Conservation (phyloP, 805 yeast genomes). For the Nakazawaea siamensis region DNA sequence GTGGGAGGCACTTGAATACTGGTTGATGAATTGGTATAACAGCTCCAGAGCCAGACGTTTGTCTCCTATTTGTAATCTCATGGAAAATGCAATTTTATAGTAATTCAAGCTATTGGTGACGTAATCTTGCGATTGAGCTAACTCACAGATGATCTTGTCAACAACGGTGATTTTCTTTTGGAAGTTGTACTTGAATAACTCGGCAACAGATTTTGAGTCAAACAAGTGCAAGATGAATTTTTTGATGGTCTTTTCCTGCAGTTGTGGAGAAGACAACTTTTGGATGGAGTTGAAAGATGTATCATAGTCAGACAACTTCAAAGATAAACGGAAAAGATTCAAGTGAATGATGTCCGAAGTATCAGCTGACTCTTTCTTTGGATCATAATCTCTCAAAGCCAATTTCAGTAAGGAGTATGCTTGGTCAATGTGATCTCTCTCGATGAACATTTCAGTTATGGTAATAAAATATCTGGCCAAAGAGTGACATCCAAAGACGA, state of each 20-base stretch:
- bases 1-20: no score
- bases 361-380: constrained; percentile 13
- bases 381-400: constrained; percentile 7
- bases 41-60: constrained; percentile 40
- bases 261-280: neutral
- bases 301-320: constrained; percentile 22
- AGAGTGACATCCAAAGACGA: constrained; percentile 20
- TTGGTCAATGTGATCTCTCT: constrained; percentile 14
- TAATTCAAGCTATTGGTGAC: constrained; percentile 23
- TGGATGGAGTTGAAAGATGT: constrained; percentile 17
- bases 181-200: constrained; percentile 3
- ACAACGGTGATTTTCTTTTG: constrained; percentile 2
- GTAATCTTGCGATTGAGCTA: constrained; percentile 6
- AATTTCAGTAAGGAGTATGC: constrained; percentile 12
- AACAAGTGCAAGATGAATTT: constrained; percentile 7
- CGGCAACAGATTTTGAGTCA: constrained; percentile 4
- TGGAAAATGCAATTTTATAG: constrained; percentile 42
- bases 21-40: constrained; percentile 30
- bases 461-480: constrained; percentile 28
- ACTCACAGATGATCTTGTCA: constrained; percentile 4
- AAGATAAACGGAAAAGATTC: constrained; percentile 20
- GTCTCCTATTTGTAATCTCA: constrained; percentile 42
- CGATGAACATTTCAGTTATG: constrained; percentile 27
- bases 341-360: constrained; percentile 15
- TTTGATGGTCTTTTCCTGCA: constrained; percentile 4